phyloP scores from a whole-genome alignment of 345 rosid species.

The Linum trigynum region DNA sequence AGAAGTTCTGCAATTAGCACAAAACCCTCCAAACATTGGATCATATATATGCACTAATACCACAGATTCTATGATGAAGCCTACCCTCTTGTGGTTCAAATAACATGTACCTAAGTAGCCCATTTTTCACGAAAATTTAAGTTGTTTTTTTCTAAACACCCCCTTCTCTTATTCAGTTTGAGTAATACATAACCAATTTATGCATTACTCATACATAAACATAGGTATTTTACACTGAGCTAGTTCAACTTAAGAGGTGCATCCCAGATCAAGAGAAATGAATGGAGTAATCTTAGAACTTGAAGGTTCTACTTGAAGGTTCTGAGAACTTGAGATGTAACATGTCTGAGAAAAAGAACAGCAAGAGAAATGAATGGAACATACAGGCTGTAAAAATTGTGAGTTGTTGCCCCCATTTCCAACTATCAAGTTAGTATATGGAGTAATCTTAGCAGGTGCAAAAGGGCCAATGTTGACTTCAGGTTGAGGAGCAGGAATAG shows the following conservation, averaged over 20 bases:
- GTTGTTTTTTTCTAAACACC: neutral
- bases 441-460: constrained; percentile 46
- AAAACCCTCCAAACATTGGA: neutral
- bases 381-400: constrained; percentile 53
- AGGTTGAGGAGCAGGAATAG: constrained; percentile 45
- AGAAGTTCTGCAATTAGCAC: constrained; percentile 7
- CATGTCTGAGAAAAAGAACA: constrained; percentile 4
- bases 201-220: neutral
- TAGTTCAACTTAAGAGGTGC: neutral
- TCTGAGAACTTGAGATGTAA: neutral
- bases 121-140: too few relatives aligned
- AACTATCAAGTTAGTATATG: constrained; percentile 37
- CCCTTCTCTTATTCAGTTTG: neutral
- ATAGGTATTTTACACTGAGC: neutral
- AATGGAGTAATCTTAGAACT: neutral
- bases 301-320: neutral
- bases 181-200: neutral
- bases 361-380: constrained; percentile 15
- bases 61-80: neutral
- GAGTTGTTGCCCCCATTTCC: constrained; percentile 36
- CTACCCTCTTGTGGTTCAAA: too few relatives aligned
- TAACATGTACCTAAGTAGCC: neutral
- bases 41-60: neutral
- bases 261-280: neutral
- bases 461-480: constrained; percentile 44